Evolutionary conservation across 176 grass and related monocot species (phyloP), one percentile per base, ranked within the genome.

Genomic region (Otatea glauca): DNA sequence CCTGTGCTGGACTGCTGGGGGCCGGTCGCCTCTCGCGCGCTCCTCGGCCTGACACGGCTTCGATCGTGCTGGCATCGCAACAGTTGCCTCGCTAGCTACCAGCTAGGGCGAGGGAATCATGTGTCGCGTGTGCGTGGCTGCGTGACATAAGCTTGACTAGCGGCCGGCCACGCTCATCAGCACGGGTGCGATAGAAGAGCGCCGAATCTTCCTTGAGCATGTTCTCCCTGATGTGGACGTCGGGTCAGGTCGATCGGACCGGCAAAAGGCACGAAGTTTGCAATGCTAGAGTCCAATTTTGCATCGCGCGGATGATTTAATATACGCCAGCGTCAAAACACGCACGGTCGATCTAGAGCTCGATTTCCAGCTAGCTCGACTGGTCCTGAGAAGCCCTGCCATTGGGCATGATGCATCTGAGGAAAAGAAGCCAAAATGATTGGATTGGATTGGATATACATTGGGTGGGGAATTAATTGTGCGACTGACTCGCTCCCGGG

Each of bases 361-460:
- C 59, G 23, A 27, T 5, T 14, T 11, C 59, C 23, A 25, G 59
- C 23, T 6, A 27, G 24, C 4, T 54, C 48, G 8, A 53, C 53
- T 59, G 74, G 74, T 41, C 12, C 53, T 39, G 35, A 15, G 25
- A 49, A 79, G 74, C 2, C 70, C 50, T 42, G 77, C 44, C 60
- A 23, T 6, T 0, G 39, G 53, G 23, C 81, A 89, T 89, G 76
- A 89, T 89, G 82, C 76, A 0, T 6, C 69, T 27, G 41, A 24
- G 49, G 77, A 89, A 89, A 74, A 48, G 3, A n/a, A 1, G 23
- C 74, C 20, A 65, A 68, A 49, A 65, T 64, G 87, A 69, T 53
- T 70, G 54, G 74, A 29, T 23, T 55, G 54, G 87, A 69, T 53
- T 70, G 54, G 65, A 29, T 23, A 23, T 10, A 20, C 8, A 27